A percentile compares a stretch with the other conserved stretches of the same genome.
Evolutionary conservation across 768 basidiomycete genomes (phyloP).

Genomic region (Serendipita sp.): DNA sequence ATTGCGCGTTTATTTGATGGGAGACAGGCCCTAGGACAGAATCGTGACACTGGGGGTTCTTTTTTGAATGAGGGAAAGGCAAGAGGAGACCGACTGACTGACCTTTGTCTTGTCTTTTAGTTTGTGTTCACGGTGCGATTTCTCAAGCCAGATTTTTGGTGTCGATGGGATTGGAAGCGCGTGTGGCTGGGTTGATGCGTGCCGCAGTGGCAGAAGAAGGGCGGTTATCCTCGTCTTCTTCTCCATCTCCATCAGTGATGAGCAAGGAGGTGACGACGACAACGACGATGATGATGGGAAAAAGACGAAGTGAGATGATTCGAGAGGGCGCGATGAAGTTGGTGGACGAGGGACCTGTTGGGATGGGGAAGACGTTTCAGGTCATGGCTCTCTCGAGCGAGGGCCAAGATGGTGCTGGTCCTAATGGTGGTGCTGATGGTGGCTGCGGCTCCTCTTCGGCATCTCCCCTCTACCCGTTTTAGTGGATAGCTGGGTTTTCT

Average conservation of each 20-base stretch:
- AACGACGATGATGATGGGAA: constrained; percentile 9
- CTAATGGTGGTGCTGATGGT: too few species aligned
- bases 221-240: too few species aligned
- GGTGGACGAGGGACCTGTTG: constrained; percentile 41
- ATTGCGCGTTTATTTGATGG: too few species aligned
- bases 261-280: constrained; percentile 35
- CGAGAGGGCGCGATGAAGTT: constrained; percentile 47
- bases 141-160: constrained; percentile 61
- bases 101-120: constrained; percentile 13
- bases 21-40: too few species aligned
- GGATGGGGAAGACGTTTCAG: constrained; percentile 84
- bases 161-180: constrained; percentile 56
- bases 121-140: constrained; percentile 46
- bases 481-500: too few species aligned
- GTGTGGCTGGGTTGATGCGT: constrained; percentile 43
- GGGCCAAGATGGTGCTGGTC: too few species aligned
- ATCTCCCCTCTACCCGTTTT: too few species aligned
- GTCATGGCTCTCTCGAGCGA: constrained; percentile 36
- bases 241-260: constrained; percentile 10
- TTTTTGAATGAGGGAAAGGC: too few species aligned
- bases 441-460: too few species aligned
- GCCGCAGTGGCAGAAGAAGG: background rate
- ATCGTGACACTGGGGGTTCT: too few species aligned
- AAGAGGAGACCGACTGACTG: too few species aligned
- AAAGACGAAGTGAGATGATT: constrained; percentile 37